A percentile compares a stretch with the other conserved stretches of the same genome.
Evolutionary conservation across 2,329 filamentous ascomycete genomes (phyloP).

Genomic region (Cryphonectria parasitica): DNA sequence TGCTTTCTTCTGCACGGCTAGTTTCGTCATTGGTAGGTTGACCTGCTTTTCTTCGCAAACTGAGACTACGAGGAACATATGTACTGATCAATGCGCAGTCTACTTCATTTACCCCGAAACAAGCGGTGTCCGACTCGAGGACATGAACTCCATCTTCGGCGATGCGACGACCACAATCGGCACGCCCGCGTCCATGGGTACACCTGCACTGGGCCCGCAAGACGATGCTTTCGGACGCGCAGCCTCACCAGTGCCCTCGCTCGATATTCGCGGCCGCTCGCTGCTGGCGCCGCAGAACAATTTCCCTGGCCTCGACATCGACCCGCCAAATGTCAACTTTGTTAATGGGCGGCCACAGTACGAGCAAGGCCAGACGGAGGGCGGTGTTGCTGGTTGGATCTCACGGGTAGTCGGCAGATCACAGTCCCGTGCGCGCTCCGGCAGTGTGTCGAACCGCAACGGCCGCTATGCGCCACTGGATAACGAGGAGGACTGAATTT

Average conservation of each 20-base stretch:
- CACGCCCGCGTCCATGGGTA: conserved; percentile 77
- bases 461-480: conserved; percentile 46
- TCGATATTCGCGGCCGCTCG: conserved; percentile 66
- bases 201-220: conserved; percentile 74
- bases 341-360: conserved; percentile 49
- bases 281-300: conserved; percentile 63
- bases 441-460: conserved; percentile 39
- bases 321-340: conserved; percentile 69
- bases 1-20: conserved; percentile 93
- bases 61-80: conserved; percentile 1
- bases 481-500: conserved; percentile 44
- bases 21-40: conserved; percentile 90
- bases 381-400: conserved; percentile 56
- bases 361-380: conserved; percentile 31
- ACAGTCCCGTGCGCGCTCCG: conserved; percentile 41
- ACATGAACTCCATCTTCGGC: conserved; percentile 94
- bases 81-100: conserved; percentile 57
- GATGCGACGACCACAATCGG: conserved; percentile 82
- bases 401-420: conserved; percentile 41
- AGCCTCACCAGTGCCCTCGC: conserved; percentile 78
- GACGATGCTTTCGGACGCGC: conserved; percentile 76
- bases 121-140: conserved; percentile 90
- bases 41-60: neutral
- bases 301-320: conserved; percentile 81
- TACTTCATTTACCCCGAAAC: conserved; percentile 98